Percentiles rank a stretch among this genome's conserved stretches.
Evolutionary conservation across 768 basidiomycete genomes (phyloP).

Genomic region (Leucosporidium scottii): DNA sequence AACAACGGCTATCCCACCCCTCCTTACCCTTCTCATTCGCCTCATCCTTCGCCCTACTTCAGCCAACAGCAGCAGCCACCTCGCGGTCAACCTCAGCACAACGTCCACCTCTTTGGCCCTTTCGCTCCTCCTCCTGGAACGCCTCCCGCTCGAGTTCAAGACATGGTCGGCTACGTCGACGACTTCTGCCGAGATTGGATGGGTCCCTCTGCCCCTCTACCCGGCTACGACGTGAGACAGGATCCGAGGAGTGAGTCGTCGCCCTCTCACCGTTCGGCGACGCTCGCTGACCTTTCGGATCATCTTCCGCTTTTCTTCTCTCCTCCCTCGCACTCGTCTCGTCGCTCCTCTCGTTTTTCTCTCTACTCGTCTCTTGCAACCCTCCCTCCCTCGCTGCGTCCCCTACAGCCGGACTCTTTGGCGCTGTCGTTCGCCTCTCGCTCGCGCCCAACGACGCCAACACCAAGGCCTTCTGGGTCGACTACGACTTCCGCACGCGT

Average conservation of each 20-base stretch:
- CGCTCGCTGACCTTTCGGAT: neutral
- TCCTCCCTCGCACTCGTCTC: no score
- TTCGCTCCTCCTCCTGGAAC: no score
- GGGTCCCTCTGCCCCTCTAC: neutral
- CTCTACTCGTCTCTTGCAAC: no score
- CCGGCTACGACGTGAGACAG: conserved; percentile 9
- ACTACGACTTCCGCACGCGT: neutral
- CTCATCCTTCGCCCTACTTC: neutral
- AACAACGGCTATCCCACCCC: no score
- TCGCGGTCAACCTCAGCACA: no score
- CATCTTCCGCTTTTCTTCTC: no score
- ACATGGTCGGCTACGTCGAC: conserved; percentile 7
- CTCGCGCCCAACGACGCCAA: neutral
- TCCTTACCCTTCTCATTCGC: no score
- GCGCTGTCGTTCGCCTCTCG: conserved; percentile 8
- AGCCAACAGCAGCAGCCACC: neutral
- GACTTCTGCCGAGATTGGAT: conserved; percentile 1
- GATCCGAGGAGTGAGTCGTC: neutral
- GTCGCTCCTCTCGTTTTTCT: no score
- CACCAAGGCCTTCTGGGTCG: conserved; percentile 2
- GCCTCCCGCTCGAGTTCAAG: no score
- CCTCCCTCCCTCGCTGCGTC: no score
- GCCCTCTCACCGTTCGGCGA: neutral
- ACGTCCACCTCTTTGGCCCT: no score
- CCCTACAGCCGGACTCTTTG: conserved; percentile 6